Percentiles rank a stretch among this genome's conserved stretches.
Evolutionary conservation across 345 rosid species (phyloP).

Genomic region (Balakata baccata): DNA sequence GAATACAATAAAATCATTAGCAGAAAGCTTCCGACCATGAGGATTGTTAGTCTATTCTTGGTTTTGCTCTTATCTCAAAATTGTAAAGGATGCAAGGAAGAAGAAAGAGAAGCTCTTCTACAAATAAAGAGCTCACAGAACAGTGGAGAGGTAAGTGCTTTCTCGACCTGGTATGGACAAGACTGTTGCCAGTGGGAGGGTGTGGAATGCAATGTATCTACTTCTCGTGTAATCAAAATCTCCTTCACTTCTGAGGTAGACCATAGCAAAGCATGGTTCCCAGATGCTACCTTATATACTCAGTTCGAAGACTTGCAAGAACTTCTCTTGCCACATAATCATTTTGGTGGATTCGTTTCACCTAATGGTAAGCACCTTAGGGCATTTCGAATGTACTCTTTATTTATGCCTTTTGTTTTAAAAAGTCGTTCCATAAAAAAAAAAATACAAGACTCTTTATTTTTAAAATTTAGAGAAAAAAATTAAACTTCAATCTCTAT

Average conservation of each 20-base stretch:
- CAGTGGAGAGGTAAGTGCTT: no score
- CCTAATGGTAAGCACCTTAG: slow-evolving; percentile 3
- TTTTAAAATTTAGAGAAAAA: no score
- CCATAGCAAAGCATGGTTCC: not conserved
- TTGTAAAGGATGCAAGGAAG: not conserved
- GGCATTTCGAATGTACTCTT: no score
- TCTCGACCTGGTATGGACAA: not conserved
- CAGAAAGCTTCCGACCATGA: no score
- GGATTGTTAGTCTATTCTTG: no score
- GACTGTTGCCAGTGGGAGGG: not conserved
- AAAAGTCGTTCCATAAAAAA: no score
- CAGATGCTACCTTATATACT: slow-evolving; percentile 19
- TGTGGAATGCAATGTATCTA: not conserved
- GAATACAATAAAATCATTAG: no score
- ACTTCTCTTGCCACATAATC: slow-evolving; percentile 16
- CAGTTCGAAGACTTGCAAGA: not conserved
- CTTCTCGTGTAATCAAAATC: not conserved
- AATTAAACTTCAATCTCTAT: no score
- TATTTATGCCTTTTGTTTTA: no score
- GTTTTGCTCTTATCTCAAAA: not conserved
- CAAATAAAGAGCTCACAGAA: no score
- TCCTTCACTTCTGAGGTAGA: not conserved
- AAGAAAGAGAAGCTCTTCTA: not conserved
- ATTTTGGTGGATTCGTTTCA: slow-evolving; percentile 19
- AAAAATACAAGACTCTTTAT: no score